Evolutionary conservation across 2,329 filamentous ascomycete genomes (phyloP), one percentile per base, ranked within the genome.

Genomic region (Fusarium piperis): DNA sequence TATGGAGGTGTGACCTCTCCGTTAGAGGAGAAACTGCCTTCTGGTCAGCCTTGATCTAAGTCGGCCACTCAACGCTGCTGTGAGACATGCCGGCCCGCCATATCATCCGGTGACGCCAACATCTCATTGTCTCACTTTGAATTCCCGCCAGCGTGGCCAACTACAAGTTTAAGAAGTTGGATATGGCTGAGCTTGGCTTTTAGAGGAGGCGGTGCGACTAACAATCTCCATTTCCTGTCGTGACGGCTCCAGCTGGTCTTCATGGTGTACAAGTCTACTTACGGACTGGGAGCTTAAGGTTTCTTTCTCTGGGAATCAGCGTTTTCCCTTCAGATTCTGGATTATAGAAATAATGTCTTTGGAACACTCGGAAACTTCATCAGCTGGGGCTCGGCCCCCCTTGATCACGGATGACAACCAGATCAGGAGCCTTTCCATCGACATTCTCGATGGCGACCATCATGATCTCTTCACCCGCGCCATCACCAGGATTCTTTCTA

Each of bases 401-500:
- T 39, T n/a, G n/a, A 12, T 18, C 36, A 39, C 36, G n/a, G 36
- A 39, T 39, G 36, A 18, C n/a, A 12, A 4, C 10, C 36, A 48
- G 44, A 28, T 48, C 44, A 48, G 41, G 2, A 35, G 44, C 4
- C 18, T 66, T 8, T 3, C 46, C 10, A 13, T 64, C 11, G 18
- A 59, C 2, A 10, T 23, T 2, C 15, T 66, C 0, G 36, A 46
- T 12, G 2, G 36, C 1, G 2, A 16, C 18, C 64, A 66, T n/a
- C 26, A 6, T 16, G 20, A 55, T 3, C 12, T 5, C 2, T 18
- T 59, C 0, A 44, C 11, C 4, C 62, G 23, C 3, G 71, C 74
- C 1, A 57, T 77, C 18, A 7, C 9, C 1, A 71, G 67, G 1
- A 9, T 75, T 28, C 56, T 76, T 2, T 33, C 33, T 6, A 75